These are phyloP conservation scores for Penicillium hordei DNA, from an alignment of 2,329 filamentous ascomycete species.

Conservation along the genomic window DNA sequence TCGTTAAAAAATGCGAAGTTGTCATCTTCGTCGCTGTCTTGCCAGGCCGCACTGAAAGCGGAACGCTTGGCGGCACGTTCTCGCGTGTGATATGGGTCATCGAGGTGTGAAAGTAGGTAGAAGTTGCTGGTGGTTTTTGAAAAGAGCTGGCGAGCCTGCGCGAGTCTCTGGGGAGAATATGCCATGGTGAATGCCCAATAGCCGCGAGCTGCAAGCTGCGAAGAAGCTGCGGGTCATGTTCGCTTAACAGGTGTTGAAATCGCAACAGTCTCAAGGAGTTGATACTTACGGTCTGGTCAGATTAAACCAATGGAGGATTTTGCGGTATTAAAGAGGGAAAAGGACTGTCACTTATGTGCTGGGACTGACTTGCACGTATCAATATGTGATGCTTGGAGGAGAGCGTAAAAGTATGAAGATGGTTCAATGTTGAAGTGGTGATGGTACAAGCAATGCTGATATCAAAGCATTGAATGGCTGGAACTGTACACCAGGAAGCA, in stretches of 20 bases:
- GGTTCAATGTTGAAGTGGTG: not conserved
- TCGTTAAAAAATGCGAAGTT: conserved; percentile 32
- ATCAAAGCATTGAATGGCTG: not conserved
- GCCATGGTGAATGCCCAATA: not conserved
- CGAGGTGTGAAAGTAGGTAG: not conserved
- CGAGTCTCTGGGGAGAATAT: not conserved
- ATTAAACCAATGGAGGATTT: not conserved
- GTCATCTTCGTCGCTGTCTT: conserved; percentile 37
- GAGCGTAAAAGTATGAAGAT: not conserved
- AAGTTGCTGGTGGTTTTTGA: not conserved
- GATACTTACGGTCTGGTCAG: not conserved
- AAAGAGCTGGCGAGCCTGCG: not conserved
- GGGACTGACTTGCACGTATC: not conserved
- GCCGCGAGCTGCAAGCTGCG: not conserved
- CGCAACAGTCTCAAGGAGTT: not conserved
- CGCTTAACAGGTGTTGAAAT: not conserved
- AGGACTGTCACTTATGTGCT: not conserved
- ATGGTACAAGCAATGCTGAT: not conserved
- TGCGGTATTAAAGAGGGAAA: not conserved
- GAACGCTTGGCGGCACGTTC: not conserved
- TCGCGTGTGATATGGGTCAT: not conserved
- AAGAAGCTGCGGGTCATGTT: not conserved
- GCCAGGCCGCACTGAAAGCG: not conserved
- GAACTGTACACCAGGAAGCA: not conserved
- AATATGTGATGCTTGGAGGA: not conserved